Evolutionary conservation across 192 early-diverging fungal genomes (phyloP), one percentile per base, ranked within the genome.

Genomic region (Coemansia sp.): DNA sequence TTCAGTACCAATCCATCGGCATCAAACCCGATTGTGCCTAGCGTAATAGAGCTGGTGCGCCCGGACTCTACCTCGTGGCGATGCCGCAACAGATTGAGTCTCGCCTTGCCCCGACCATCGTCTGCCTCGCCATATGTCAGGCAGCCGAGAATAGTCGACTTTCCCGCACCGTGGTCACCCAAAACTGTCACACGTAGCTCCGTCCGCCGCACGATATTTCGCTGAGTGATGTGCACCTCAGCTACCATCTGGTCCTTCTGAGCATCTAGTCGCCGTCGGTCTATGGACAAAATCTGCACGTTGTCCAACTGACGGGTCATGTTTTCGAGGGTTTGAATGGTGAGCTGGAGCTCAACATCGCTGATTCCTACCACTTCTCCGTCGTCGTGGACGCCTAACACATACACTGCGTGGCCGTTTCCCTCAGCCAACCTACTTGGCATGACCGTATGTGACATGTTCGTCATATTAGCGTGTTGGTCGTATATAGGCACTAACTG

Each of bases 11-110:
- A 65, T 12, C 90, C 93, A 6, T 81, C 84, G 9, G 85, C 84
- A 34, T 85, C 86, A 76, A 93, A 98, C 1, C 95, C 94, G 68
- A 98, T 85, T 56, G 94, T 90, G 61, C 93, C 93, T 58, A 91
- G 87, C 0, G 92, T 85, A 27, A 98, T 91, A 20, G 92, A 94
- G 20, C 91, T 93, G n/a, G 94, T 98, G 13, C 92, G 76, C n/a
- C 95, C 95, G 15, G 89, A 85, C 78, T 93, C 94, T 27, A 98
- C 84, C 69, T 98, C 95, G 70, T 98, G 95, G 27, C 87, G 89
- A 81, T 98, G 96, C 20, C 94, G 88, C 55, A 96, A 85, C 35
- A 95, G 75, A 76, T 91, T 94, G 16, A 95, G 81, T 3, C 94
- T 72, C 5, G 94, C 87, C 65, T 90, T 90, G 40, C 96, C 96